These are phyloP conservation scores for Diplodia corticola DNA, from an alignment of 2,329 filamentous ascomycete genomes.

Conservation along the genomic window DNA sequence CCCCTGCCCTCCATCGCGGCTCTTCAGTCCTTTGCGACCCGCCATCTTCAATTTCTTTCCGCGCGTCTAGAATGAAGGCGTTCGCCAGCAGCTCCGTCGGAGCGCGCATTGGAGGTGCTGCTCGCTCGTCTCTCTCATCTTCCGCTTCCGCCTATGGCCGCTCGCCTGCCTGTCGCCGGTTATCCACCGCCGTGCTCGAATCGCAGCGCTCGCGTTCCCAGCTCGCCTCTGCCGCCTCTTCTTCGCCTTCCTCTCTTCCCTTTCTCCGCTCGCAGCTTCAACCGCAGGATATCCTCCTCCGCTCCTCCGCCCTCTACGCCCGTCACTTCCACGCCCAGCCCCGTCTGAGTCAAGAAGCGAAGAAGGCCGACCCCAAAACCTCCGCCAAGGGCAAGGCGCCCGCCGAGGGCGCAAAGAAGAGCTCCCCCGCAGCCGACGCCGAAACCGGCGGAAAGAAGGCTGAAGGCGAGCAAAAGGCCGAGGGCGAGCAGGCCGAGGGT, in stretches of 20 bases:
- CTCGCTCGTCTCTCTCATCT: conserved; percentile 36
- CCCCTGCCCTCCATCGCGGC: conserved; percentile 8
- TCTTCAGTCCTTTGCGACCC: neutral
- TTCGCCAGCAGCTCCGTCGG: conserved; percentile 42
- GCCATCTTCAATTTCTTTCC: neutral
- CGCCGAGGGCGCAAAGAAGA: conserved; percentile 33
- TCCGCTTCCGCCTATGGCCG: conserved; percentile 45
- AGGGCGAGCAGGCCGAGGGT: conserved; percentile 49
- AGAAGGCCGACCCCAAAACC: conserved; percentile 28
- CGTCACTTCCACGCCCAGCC: conserved; percentile 48
- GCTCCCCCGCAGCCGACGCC: conserved; percentile 39
- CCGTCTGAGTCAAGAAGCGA: conserved; percentile 35
- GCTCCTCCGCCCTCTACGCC: conserved; percentile 44
- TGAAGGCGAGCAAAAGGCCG: conserved; percentile 43
- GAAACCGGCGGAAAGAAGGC: conserved; percentile 36
- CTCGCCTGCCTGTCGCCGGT: conserved; percentile 51
- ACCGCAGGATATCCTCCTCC: conserved; percentile 42
- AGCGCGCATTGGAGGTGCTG: conserved; percentile 43
- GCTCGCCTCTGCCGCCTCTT: conserved; percentile 25
- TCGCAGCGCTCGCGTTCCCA: conserved; percentile 32
- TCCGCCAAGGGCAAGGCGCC: conserved; percentile 32
- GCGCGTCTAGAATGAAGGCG: conserved; percentile 47
- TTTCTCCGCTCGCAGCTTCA: conserved; percentile 48
- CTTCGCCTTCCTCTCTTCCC: conserved; percentile 32
- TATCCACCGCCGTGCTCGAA: conserved; percentile 37